Evolutionary conservation across 2,329 filamentous ascomycete genomes (phyloP).

Genomic region (Cadophora gregata): DNA sequence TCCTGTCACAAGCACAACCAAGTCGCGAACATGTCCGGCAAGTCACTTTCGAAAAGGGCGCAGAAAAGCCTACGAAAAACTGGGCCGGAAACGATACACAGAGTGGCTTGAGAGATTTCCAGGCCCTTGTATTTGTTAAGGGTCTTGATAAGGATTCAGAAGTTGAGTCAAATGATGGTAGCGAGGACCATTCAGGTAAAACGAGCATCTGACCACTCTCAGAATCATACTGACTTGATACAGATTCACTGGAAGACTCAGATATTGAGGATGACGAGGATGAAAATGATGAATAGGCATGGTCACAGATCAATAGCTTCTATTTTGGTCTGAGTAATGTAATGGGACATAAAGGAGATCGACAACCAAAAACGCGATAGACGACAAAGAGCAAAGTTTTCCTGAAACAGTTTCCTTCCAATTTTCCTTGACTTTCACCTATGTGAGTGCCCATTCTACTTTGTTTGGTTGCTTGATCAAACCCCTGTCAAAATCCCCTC

Average conservation of each 20-base stretch:
- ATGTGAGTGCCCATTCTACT: too few species aligned
- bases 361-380: neutral
- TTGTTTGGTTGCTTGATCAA: too few species aligned
- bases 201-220: neutral
- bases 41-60: conserved; percentile 23
- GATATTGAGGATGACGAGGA: conserved; percentile 11
- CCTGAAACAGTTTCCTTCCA: too few species aligned
- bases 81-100: conserved; percentile 32
- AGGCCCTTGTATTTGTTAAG: neutral
- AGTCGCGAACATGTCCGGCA: neutral
- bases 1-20: conserved; percentile 17
- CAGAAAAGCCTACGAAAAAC: conserved; percentile 5
- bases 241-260: conserved; percentile 12
- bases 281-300: conserved; percentile 1
- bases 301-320: neutral
- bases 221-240: neutral
- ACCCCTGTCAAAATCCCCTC: too few species aligned
- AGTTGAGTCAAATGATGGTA: neutral
- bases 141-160: conserved; percentile 15
- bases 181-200: neutral
- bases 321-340: neutral
- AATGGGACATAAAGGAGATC: neutral
- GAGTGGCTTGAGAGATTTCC: conserved; percentile 31
- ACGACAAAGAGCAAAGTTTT: too few species aligned
- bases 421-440: too few species aligned